Conservation (phyloP, 2,329 filamentous ascomycete species). For the Cryphonectria carpinicola region DNA sequence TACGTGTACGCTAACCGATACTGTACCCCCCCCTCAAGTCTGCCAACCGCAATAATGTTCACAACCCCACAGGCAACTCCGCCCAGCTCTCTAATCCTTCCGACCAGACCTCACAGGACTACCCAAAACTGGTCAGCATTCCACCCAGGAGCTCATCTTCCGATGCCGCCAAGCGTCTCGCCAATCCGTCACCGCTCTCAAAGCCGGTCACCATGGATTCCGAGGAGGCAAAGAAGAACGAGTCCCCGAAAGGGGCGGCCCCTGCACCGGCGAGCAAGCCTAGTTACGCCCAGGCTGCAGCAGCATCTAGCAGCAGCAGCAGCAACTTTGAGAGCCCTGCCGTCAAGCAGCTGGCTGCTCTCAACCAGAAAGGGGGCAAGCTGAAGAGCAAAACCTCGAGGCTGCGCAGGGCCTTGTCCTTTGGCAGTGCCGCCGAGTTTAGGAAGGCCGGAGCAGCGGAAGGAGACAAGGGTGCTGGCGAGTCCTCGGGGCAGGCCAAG, state of each 20-base stretch:
- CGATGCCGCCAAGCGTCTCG: conserved; percentile 67
- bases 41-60: conserved; percentile 59
- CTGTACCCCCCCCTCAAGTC: conserved; percentile 49
- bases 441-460: conserved; percentile 72
- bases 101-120: conserved; percentile 54
- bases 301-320: conserved; percentile 37
- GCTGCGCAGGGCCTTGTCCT: conserved; percentile 90
- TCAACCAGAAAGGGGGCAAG: conserved; percentile 79
- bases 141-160: conserved; percentile 66
- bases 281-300: conserved; percentile 28
- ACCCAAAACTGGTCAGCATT: conserved; percentile 59
- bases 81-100: conserved; percentile 49
- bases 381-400: conserved; percentile 85
- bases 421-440: conserved; percentile 92
- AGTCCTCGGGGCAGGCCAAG: conserved; percentile 49
- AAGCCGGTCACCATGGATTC: conserved; percentile 68
- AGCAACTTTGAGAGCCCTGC: conserved; percentile 66
- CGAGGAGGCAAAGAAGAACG: conserved; percentile 52
- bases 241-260: conserved; percentile 33
- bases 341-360: conserved; percentile 81
- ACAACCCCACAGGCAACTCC: conserved; percentile 58
- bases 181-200: conserved; percentile 74
- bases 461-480: conserved; percentile 37
- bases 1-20: conserved; percentile 51
- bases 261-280: conserved; percentile 34